Evolutionary conservation across 805 yeast genomes (phyloP), one percentile per base, ranked within the genome.

Genomic region (Saccharomycopsis synnaedendra): DNA sequence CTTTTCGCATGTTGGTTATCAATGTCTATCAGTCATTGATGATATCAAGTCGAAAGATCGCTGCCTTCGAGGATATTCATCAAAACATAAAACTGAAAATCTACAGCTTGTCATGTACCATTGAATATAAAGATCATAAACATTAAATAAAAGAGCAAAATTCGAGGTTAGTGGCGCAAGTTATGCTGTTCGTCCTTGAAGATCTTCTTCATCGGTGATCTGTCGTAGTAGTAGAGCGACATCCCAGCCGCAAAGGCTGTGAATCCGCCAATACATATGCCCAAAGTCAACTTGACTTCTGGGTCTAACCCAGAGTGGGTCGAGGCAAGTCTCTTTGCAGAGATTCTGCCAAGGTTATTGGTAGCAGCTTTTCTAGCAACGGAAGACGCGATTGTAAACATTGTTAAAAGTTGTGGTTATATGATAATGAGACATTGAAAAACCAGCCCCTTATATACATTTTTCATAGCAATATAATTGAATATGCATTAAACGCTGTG

Each of bases 241-340:
- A 52, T 52, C 9, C 46, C 52, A 8, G 37, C 50, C 33, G 52
- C 50, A 42, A 45, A 41, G 33, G 39, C 46, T 38, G 35, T 31
- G 27, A 43, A 41, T 32, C 52, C 51, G 40, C 54, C 55, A 33
- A 48, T 38, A 27, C 47, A 39, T 5, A 41, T 32, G 33, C 32
- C 39, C 30, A 53, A 72, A 42, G 67, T 97, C 50, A 66, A 85
- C 5, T 61, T 90, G 4, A 64, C 79, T 3, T 64, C 83, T 43
- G 84, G 80, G 53, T 89, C 57, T 61, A 64, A 29, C 73, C 90
- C 1, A 90, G 95, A 0, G 74, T 88, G 46, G 61, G 30, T 32
- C 5, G 31, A 19, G 33, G 32, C 30, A 19, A 85, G 3, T 67
- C 89, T 4, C 67, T 82, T 4, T 57, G 75, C 6, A 96, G 89